A percentile compares a stretch with the other conserved stretches of the same genome.
Conservation (phyloP, 306 rosid genomes). For the Fragaria vesca region DNA sequence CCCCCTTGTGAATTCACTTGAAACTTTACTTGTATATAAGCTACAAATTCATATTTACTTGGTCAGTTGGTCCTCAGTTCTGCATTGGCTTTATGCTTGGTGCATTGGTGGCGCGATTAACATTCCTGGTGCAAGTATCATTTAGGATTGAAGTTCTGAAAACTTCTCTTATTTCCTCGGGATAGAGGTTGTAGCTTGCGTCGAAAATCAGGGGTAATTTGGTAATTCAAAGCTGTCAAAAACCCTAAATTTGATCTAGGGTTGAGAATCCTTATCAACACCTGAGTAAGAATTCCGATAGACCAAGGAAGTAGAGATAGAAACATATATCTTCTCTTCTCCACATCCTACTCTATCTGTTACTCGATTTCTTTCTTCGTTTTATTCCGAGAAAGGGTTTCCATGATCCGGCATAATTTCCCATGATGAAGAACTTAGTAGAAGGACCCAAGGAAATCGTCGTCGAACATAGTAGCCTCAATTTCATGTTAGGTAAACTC, state of each 20-base stretch:
- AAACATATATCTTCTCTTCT: neutral
- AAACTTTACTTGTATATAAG: slow-evolving; percentile 9
- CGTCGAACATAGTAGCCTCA: neutral
- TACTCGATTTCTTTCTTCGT: no score
- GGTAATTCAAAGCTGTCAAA: neutral
- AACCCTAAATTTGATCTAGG: neutral
- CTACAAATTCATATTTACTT: neutral
- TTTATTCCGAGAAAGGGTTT: neutral
- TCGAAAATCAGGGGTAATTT: neutral
- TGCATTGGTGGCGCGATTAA: neutral
- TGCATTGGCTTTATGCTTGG: neutral
- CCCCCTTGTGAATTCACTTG: neutral
- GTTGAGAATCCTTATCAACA: neutral
- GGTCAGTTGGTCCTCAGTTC: neutral
- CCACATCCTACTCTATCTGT: neutral
- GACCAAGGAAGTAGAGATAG: neutral
- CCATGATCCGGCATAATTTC: neutral
- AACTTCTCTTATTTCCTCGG: no score
- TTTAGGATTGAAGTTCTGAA: neutral
- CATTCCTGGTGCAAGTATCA: neutral
- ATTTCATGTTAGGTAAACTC: neutral
- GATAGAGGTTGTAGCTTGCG: no score
- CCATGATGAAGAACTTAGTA: neutral
- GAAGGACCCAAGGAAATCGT: neutral
- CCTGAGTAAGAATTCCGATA: neutral